Evolutionary conservation across 2,329 filamentous ascomycete genomes (phyloP).

Genomic region (Stachybotrys echinatus): DNA sequence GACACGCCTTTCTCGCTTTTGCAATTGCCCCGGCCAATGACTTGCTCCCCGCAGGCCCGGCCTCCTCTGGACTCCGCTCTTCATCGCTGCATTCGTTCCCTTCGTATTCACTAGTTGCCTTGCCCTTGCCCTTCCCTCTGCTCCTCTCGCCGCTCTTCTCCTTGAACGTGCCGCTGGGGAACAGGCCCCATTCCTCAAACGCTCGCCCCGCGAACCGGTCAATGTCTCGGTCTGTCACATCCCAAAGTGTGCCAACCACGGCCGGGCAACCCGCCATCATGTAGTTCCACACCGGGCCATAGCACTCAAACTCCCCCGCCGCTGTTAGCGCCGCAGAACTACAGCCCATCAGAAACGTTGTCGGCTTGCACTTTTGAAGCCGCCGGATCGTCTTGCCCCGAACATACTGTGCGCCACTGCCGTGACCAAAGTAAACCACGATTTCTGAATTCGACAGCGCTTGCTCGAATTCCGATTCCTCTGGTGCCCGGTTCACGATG

Average conservation of each 20-base stretch:
- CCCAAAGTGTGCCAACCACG: slow-evolving; percentile 90
- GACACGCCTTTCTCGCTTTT: slow-evolving; percentile 70
- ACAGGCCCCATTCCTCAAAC: slow-evolving; percentile 83
- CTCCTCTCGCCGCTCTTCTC: slow-evolving; percentile 20
- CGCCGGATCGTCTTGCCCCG: slow-evolving; percentile 76
- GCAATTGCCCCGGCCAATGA: slow-evolving; percentile 79
- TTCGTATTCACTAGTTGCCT: slow-evolving; percentile 14
- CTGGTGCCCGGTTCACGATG: slow-evolving; percentile 64
- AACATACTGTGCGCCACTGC: slow-evolving; percentile 91
- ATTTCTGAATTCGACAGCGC: slow-evolving; percentile 64
- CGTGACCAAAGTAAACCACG: slow-evolving; percentile 93
- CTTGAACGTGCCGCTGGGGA: slow-evolving; percentile 41
- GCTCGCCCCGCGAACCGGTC: slow-evolving; percentile 79
- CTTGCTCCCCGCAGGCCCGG: slow-evolving; percentile 18
- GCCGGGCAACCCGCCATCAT: slow-evolving; percentile 83
- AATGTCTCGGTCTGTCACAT: slow-evolving; percentile 96
- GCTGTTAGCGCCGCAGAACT: slow-evolving; percentile 75
- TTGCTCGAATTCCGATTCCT: slow-evolving; percentile 69
- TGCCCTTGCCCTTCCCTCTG: slow-evolving; percentile 18
- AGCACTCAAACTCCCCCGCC: slow-evolving; percentile 83
- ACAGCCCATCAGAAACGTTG: slow-evolving; percentile 90
- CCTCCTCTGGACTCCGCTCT: slow-evolving; percentile 9
- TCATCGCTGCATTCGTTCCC: slow-evolving; percentile 16
- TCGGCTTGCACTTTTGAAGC: slow-evolving; percentile 68
- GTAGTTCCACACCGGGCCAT: slow-evolving; percentile 86